Conservation (phyloP, 805 yeast genomes). For the Pichia exigua region DNA sequence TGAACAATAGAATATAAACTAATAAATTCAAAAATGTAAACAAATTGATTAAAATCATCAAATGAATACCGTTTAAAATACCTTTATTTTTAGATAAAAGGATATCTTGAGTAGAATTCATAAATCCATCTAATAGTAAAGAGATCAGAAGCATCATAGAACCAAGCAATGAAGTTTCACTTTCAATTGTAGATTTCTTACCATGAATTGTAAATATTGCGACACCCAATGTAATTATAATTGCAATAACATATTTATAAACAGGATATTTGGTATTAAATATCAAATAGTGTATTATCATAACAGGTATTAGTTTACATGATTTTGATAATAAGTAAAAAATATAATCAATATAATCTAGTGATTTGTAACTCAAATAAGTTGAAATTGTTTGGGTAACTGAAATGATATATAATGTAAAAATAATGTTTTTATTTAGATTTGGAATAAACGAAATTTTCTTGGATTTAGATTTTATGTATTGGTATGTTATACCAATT, state of each 20-base stretch:
- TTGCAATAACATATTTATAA: slow-evolving; percentile 73
- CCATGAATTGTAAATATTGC: slow-evolving; percentile 57
- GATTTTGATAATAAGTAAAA: slow-evolving; percentile 83
- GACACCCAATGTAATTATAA: slow-evolving; percentile 77
- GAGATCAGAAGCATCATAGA: slow-evolving; percentile 49
- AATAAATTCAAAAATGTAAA: slow-evolving; percentile 41
- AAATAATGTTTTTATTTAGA: slow-evolving; percentile 24
- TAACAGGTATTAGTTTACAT: slow-evolving; percentile 91
- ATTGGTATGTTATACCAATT: slow-evolving; percentile 57
- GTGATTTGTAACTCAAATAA: slow-evolving; percentile 73
- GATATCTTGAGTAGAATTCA: slow-evolving; percentile 89
- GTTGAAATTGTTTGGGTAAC: slow-evolving; percentile 72
- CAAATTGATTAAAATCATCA: slow-evolving; percentile 65
- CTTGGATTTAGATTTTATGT: slow-evolving; percentile 21
- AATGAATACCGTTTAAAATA: slow-evolving; percentile 67
- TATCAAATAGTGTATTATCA: slow-evolving; percentile 66
- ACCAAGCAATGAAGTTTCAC: slow-evolving; percentile 47
- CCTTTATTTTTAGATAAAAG: slow-evolving; percentile 42
- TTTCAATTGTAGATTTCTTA: slow-evolving; percentile 40
- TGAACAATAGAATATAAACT: slow-evolving; percentile 37
- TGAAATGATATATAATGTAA: slow-evolving; percentile 43
- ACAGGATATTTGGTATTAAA: slow-evolving; percentile 66
- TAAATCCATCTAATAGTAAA: slow-evolving; percentile 80
- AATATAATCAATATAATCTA: slow-evolving; percentile 78
- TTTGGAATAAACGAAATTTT: slow-evolving; percentile 24